Percentiles rank a stretch among this genome's conserved stretches.
Conservation (phyloP, 2,329 filamentous ascomycete genomes). For the Xylariaceae sp. region DNA sequence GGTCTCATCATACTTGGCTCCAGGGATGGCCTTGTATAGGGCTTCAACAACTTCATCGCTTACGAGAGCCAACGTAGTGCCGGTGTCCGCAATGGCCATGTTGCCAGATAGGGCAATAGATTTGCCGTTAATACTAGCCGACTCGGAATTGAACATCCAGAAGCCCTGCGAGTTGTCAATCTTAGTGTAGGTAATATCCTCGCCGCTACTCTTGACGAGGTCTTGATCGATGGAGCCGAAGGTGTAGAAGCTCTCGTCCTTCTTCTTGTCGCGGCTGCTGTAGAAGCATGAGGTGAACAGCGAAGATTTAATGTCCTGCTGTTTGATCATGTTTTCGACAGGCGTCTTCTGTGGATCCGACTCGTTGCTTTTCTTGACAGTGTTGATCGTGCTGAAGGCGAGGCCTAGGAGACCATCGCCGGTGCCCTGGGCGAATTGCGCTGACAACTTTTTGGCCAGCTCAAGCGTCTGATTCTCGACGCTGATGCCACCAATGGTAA, state of each 20-base stretch:
- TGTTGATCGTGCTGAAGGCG: slow-evolving; percentile 62
- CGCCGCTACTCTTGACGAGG: slow-evolving; percentile 48
- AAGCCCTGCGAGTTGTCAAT: slow-evolving; percentile 63
- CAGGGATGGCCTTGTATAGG: slow-evolving; percentile 61
- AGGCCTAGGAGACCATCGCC: slow-evolving; percentile 66
- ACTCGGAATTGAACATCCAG: slow-evolving; percentile 61
- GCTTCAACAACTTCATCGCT: slow-evolving; percentile 56
- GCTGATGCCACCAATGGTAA: slow-evolving; percentile 57
- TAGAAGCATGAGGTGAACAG: slow-evolving; percentile 64
- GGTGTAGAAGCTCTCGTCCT: slow-evolving; percentile 60
- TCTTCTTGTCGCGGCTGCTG: slow-evolving; percentile 45
- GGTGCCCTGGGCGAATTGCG: slow-evolving; percentile 49
- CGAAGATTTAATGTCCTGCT: slow-evolving; percentile 42
- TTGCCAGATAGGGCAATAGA: slow-evolving; percentile 48
- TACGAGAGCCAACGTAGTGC: slow-evolving; percentile 64
- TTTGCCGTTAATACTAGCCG: slow-evolving; percentile 53
- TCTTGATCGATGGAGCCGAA: slow-evolving; percentile 68
- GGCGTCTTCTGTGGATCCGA: slow-evolving; percentile 54
- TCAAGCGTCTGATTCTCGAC: slow-evolving; percentile 62
- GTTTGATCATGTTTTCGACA: slow-evolving; percentile 64
- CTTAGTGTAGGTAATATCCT: slow-evolving; percentile 54
- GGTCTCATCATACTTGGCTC: slow-evolving; percentile 48
- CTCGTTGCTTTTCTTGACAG: slow-evolving; percentile 38
- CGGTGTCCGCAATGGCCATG: slow-evolving; percentile 67
- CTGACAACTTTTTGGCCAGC: slow-evolving; percentile 55